A percentile compares a stretch with the other conserved stretches of the same genome.
Evolutionary conservation across 495 filamentous ascomycete genomes (phyloP).

Genomic region (Ramalina intermedia): DNA sequence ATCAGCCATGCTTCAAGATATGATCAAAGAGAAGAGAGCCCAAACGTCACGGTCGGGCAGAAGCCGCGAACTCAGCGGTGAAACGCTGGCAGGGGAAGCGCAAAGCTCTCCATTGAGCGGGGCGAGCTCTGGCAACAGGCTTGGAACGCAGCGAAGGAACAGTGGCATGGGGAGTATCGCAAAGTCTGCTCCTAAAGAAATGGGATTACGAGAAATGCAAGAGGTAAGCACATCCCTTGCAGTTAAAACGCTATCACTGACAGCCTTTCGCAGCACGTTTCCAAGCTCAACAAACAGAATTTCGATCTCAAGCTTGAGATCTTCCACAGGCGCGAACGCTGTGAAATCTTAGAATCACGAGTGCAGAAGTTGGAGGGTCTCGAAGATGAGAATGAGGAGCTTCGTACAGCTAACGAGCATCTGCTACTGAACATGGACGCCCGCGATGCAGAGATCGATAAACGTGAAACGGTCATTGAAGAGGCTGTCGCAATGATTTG

Average conservation of each 20-base stretch:
- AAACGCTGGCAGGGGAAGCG: slow-evolving; percentile 12
- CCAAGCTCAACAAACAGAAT: slow-evolving; percentile 68
- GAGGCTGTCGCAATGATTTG: slow-evolving; percentile 76
- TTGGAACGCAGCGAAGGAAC: slow-evolving; percentile 23
- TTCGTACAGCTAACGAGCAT: slow-evolving; percentile 56
- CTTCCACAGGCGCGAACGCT: slow-evolving; percentile 52
- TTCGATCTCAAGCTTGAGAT: slow-evolving; percentile 83
- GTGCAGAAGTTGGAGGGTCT: slow-evolving; percentile 52
- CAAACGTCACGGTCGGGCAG: slow-evolving; percentile 24
- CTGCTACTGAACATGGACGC: slow-evolving; percentile 56
- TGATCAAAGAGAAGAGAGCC: slow-evolving; percentile 29
- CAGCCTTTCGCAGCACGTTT: slow-evolving; percentile 26
- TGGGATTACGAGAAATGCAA: slow-evolving; percentile 37
- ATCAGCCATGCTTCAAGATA: slow-evolving; percentile 31
- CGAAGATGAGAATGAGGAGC: slow-evolving; percentile 49
- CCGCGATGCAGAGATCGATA: slow-evolving; percentile 62
- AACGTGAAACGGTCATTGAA: slow-evolving; percentile 60
- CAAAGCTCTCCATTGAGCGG: slow-evolving; percentile 20
- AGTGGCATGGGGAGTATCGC: slow-evolving; percentile 20
- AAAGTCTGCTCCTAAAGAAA: slow-evolving; percentile 27
- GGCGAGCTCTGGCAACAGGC: slow-evolving; percentile 21
- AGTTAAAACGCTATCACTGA: slow-evolving; percentile 1
- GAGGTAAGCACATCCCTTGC: slow-evolving; percentile 20
- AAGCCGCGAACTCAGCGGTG: slow-evolving; percentile 18
- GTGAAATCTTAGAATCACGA: slow-evolving; percentile 53